These are phyloP conservation scores for Mrakia gelida DNA, from an alignment of 768 basidiomycete genomes.

Conservation along the genomic window DNA sequence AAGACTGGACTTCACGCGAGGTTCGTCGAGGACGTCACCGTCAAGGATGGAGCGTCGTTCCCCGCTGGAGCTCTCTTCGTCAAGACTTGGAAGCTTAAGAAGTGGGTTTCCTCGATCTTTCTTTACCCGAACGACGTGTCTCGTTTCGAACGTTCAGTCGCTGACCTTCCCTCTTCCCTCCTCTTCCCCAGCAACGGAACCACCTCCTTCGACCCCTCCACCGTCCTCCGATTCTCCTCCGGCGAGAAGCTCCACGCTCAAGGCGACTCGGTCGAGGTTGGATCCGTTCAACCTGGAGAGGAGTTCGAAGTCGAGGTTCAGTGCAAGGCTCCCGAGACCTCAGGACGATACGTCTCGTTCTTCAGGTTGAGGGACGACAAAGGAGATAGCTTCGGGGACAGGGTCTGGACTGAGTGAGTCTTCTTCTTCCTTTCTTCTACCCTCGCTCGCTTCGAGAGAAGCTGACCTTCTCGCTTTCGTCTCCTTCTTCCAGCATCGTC, in stretches of 20 bases:
- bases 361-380: constrained; percentile 65
- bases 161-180: neutral
- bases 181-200: constrained; percentile 47
- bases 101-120: constrained; percentile 39
- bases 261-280: constrained; percentile 51
- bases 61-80: constrained; percentile 81
- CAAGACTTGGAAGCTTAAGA: constrained; percentile 73
- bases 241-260: constrained; percentile 58
- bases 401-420: constrained; percentile 74
- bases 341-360: constrained; percentile 70
- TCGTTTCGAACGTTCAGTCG: neutral
- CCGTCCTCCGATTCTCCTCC: constrained; percentile 65
- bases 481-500: constrained; percentile 52
- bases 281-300: constrained; percentile 56
- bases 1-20: neutral
- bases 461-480: constrained; percentile 2
- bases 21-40: constrained; percentile 56
- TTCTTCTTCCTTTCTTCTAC: neutral
- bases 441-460: neutral
- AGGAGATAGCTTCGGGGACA: constrained; percentile 63
- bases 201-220: constrained; percentile 62
- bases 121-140: neutral
- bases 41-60: constrained; percentile 68
- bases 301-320: constrained; percentile 67
- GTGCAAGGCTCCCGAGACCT: constrained; percentile 72